Evolutionary conservation across 805 yeast genomes (phyloP), one percentile per base, ranked within the genome.

Genomic region (Zygotorulaspora sp.): DNA sequence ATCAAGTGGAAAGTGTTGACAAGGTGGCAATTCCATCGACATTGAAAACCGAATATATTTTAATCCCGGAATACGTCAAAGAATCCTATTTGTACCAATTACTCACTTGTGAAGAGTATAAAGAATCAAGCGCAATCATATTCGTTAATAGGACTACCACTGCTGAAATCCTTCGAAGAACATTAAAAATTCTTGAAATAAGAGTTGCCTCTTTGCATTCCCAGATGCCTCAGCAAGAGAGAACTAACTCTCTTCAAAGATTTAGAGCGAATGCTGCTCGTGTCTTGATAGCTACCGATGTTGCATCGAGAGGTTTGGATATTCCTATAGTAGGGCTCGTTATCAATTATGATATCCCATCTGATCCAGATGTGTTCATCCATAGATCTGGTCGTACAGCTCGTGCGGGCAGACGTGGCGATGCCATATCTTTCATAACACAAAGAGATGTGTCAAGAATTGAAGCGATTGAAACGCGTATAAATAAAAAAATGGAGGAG

Each of bases 361-460:
- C 92, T 0, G 97, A 92, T 56, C 85, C 97, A 3, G 96, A 92
- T 55, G 96, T 92, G 47, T 92, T 86, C 53, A 88, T 92, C 37
- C 98, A 92, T 65, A 72, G 98, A 62, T 95, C 90, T 8, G 98
- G 98, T 68, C 85, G 98, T 77, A 90, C 98, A 9, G 98, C 97
- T 7, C 83, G 98, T 74, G 97, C 97, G 2, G 97, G 97, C 2
- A 73, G 95, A 51, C 65, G 68, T 35, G 98, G 98, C 65, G 86
- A 78, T 46, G 75, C 95, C 5, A 68, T 92, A 1, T 77, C 92
- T 10, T 72, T 92, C 41, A 83, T 92, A 3, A 77, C 95, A 1
- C 96, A 89, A 52, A 77, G 82, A 42, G 98, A 90, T 57, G 80
- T 92, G 10, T 72, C 70, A 17, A 72, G 97, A 52, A 73, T 92